Conservation (phyloP, 2,329 filamentous ascomycete species). For the Coniochaeta hoffmannii region DNA sequence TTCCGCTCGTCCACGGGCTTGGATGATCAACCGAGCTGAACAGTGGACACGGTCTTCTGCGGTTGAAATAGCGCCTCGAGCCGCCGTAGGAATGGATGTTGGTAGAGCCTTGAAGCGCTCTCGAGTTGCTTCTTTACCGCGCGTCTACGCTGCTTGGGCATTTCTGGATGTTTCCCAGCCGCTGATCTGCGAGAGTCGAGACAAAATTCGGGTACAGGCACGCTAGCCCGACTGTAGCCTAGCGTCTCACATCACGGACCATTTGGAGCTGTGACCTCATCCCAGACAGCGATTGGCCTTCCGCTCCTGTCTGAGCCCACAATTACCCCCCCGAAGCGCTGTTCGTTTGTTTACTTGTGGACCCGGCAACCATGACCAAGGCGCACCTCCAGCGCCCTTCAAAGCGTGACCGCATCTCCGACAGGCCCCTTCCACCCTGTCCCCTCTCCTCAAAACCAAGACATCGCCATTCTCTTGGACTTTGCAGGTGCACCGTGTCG, state of each 20-base stretch:
- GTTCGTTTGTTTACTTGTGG: constrained; percentile 3
- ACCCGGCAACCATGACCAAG: constrained; percentile 1
- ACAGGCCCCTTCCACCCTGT: not conserved
- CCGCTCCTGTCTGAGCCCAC: not conserved
- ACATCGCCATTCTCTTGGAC: not conserved
- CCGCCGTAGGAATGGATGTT: not conserved
- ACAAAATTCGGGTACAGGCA: not conserved
- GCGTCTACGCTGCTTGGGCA: not conserved
- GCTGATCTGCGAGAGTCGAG: not conserved
- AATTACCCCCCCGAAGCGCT: not conserved
- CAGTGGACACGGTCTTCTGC: not conserved
- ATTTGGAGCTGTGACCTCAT: not conserved
- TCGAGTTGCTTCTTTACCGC: constrained; percentile 1
- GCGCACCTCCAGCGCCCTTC: not conserved
- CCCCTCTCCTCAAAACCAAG: not conserved
- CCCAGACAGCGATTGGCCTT: not conserved
- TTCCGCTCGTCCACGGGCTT: not conserved
- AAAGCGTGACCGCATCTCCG: not conserved
- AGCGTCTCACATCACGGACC: not conserved
- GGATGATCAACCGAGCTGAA: not conserved
- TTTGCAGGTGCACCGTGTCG: constrained; percentile 1
- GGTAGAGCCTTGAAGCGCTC: not conserved
- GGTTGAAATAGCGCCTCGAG: not conserved
- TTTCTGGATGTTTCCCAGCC: not conserved
- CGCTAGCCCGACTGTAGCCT: not conserved